phyloP scores from a whole-genome alignment of 352 stramenopile species.

The Globisporangium emineosum region DNA sequence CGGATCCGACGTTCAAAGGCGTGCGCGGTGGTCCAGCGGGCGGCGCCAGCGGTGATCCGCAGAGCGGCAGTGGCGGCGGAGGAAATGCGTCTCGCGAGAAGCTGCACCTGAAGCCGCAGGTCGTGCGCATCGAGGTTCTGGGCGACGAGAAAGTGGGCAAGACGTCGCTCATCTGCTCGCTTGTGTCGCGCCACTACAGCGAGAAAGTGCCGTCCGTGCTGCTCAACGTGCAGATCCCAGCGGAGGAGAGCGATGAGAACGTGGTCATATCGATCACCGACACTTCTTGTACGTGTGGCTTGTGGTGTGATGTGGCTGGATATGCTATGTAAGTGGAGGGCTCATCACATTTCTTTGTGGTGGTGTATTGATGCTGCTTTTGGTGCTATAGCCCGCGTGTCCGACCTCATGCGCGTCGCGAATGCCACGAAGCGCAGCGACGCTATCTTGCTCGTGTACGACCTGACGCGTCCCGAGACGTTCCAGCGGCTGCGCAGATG shows the following conservation, averaged over 20 bases:
- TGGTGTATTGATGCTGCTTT: background rate
- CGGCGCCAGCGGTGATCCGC: constrained; percentile 5
- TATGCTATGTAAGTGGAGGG: background rate
- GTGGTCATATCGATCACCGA: constrained; percentile 90
- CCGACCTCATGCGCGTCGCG: constrained; percentile 81
- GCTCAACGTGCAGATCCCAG: constrained; percentile 86
- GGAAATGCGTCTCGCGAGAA: constrained; percentile 32
- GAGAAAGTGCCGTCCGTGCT: constrained; percentile 85
- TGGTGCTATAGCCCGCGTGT: constrained; percentile 45
- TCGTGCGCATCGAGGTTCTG: constrained; percentile 86
- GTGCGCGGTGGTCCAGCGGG: constrained; percentile 9
- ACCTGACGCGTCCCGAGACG: constrained; percentile 79
- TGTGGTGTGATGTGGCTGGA: background rate
- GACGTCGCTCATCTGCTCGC: constrained; percentile 89
- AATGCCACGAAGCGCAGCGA: constrained; percentile 84
- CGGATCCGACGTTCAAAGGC: constrained; percentile 26
- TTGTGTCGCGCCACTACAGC: constrained; percentile 87
- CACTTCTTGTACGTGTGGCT: constrained; percentile 60
- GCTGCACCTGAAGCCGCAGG: constrained; percentile 66
- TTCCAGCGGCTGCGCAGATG: constrained; percentile 81
- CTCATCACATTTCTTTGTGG: background rate
- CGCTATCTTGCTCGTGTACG: constrained; percentile 85
- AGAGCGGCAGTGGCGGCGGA: background rate
- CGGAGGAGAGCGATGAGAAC: constrained; percentile 87
- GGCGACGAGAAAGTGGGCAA: constrained; percentile 90